A percentile compares a stretch with the other conserved stretches of the same genome.
phyloP scores from a whole-genome alignment of 257 asterid genomes.

The Ligustrum vulgare region DNA sequence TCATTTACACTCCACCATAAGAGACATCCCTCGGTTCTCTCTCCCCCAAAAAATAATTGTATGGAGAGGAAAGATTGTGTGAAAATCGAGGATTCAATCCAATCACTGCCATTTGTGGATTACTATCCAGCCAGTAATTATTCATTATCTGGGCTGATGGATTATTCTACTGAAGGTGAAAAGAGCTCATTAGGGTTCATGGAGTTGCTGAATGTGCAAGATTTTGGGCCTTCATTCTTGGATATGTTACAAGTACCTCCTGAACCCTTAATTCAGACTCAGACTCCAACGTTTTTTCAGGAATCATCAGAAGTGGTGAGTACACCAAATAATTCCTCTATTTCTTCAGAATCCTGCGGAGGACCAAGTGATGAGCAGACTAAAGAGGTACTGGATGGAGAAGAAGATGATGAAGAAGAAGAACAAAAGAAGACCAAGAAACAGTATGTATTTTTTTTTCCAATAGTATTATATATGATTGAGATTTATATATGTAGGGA shows the following conservation, averaged over 20 bases:
- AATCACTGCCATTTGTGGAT: conserved; percentile 29
- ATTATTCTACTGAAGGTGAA: conserved; percentile 20
- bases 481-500: not conserved
- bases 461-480: not conserved
- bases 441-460: conserved; percentile 35
- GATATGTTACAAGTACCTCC: conserved; percentile 23
- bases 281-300: not conserved
- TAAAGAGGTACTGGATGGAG: conserved; percentile 6
- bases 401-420: conserved; percentile 31
- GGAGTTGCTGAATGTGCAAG: conserved; percentile 54
- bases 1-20: not conserved
- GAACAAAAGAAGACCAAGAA: conserved; percentile 34
- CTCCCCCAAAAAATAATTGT: not conserved
- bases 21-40: not conserved
- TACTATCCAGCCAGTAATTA: conserved; percentile 13
- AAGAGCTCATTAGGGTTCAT: conserved; percentile 52
- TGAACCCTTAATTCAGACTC: not conserved
- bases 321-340: conserved; percentile 60
- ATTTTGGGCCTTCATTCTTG: conserved; percentile 29
- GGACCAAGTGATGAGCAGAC: conserved; percentile 29
- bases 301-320: conserved; percentile 30
- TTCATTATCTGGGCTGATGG: conserved; percentile 28
- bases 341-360: conserved; percentile 60
- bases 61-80: conserved; percentile 14
- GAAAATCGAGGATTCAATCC: conserved; percentile 43